These are phyloP conservation scores for Exophiala spinifera DNA, from an alignment of 2,329 filamentous ascomycete species.

Conservation along the genomic window DNA sequence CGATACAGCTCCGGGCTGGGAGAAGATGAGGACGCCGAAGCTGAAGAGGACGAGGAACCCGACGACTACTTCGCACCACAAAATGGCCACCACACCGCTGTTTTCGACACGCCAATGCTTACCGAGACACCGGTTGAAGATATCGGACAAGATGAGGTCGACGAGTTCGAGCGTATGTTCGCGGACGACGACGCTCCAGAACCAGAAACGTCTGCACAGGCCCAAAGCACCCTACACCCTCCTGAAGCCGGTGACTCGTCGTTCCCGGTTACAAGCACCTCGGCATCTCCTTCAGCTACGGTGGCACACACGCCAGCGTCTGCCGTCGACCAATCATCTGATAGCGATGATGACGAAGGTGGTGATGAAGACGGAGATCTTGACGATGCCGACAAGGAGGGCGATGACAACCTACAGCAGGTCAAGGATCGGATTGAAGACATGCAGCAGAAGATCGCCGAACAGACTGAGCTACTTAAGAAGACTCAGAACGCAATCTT, in stretches of 20 bases:
- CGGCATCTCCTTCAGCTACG: constrained; percentile 30
- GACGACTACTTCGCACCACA: constrained; percentile 34
- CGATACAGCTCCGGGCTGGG: constrained; percentile 48
- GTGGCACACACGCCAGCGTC: constrained; percentile 29
- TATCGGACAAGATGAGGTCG: constrained; percentile 36
- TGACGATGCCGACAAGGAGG: constrained; percentile 42
- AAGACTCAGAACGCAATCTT: constrained; percentile 23
- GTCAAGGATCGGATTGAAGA: constrained; percentile 42
- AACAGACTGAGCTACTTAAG: constrained; percentile 42
- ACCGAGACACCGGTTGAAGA: constrained; percentile 30
- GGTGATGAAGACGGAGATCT: constrained; percentile 43
- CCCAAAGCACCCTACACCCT: constrained; percentile 14
- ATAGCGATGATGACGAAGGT: constrained; percentile 35
- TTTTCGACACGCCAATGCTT: constrained; percentile 16
- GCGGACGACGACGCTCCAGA: constrained; percentile 32
- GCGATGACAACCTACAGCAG: constrained; percentile 33
- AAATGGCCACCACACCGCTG: constrained; percentile 36
- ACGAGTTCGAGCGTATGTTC: constrained; percentile 31
- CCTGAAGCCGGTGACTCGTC: constrained; percentile 32
- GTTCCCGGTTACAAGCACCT: constrained; percentile 25
- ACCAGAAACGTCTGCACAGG: constrained; percentile 19
- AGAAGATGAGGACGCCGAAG: constrained; percentile 50
- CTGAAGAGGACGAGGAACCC: constrained; percentile 41
- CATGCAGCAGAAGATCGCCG: constrained; percentile 44
- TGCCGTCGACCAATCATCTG: constrained; percentile 18